Evolutionary conservation across 306 rosid species (phyloP).

Genomic region (Cicer yamashitae): DNA sequence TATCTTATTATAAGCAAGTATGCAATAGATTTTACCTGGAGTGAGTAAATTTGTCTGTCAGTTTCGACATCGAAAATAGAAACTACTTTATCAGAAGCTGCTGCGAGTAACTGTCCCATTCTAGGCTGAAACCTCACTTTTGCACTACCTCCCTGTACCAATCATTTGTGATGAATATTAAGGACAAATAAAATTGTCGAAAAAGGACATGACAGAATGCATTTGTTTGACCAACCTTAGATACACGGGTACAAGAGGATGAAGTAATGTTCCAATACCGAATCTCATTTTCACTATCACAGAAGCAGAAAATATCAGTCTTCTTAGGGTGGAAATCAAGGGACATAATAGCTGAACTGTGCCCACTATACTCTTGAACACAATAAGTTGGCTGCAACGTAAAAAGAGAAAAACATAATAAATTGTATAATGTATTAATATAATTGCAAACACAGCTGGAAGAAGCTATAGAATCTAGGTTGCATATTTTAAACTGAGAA

Average conservation of each 20-base stretch:
- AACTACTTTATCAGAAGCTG: slow-evolving; percentile 58
- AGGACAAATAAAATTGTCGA: slow-evolving; percentile 6
- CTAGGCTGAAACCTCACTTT: slow-evolving; percentile 67
- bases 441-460: slow-evolving; percentile 23
- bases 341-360: slow-evolving; percentile 55
- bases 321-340: slow-evolving; percentile 69
- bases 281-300: slow-evolving; percentile 55
- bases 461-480: slow-evolving; percentile 11
- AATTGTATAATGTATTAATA: slow-evolving; percentile 7
- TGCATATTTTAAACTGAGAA: slow-evolving; percentile 38
- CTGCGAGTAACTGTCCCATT: slow-evolving; percentile 53
- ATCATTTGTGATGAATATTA: slow-evolving; percentile 29
- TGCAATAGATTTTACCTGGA: slow-evolving; percentile 47
- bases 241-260: slow-evolving; percentile 46
- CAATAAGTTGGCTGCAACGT: slow-evolving; percentile 56
- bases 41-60: slow-evolving; percentile 46
- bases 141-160: slow-evolving; percentile 56
- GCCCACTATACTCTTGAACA: slow-evolving; percentile 53
- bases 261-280: slow-evolving; percentile 55
- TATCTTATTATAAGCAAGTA: slow-evolving; percentile 10
- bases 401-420: slow-evolving; percentile 6
- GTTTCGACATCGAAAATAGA: slow-evolving; percentile 58
- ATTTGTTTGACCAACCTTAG: slow-evolving; percentile 49
- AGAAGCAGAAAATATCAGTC: slow-evolving; percentile 61
- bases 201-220: slow-evolving; percentile 28